Evolutionary conservation across 192 early-diverging fungal species (phyloP), one percentile per base, ranked within the genome.

Genomic region (Rhizophagus sp.): DNA sequence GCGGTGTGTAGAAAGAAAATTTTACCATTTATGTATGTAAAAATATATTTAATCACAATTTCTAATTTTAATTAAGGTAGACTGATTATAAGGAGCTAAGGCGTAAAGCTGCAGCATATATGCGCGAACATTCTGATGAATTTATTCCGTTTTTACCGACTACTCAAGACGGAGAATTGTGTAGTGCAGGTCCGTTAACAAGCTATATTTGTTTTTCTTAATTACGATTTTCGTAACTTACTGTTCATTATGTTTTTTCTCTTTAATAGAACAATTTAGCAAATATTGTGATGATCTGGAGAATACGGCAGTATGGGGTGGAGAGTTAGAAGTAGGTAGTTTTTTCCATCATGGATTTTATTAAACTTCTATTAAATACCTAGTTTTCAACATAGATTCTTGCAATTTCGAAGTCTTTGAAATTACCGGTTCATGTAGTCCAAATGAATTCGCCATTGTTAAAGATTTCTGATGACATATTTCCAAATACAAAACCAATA

Each of bases 251-350:
- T 41, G 17, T 77, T 62, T 33, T 77, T 19, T 34, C 30, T 78
- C 84, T 74, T 79, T 50, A 17, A 7, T 73, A 83, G 92, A 91
- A 25, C 91, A 95, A 77, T 97, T 92, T 88, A 83, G 85, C 52
- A 76, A 82, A 27, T 95, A 98, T 78, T 97, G 96, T 83, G 75
- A 91, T 79, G 89, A 90, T 36, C 83, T 98, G 22, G 95, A 95
- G 80, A 80, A 81, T 24, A 95, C 96, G 0, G 94, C 96, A 1
- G 88, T 89, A 6, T 99, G 97, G 97, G 97, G 97, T 80, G 97
- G 97, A 11, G 94, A 99, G 75, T 87, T 92, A 22, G 97, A 99
- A 88, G 93, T 94, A 85, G 71, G 22, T 41, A 27, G 34, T 36
- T 52, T 72, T 27, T 62, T 27, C 30, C 4, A 39, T 17, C 33